Evolutionary conservation across 306 rosid species (phyloP).

Genomic region (Abrus pulchellus): DNA sequence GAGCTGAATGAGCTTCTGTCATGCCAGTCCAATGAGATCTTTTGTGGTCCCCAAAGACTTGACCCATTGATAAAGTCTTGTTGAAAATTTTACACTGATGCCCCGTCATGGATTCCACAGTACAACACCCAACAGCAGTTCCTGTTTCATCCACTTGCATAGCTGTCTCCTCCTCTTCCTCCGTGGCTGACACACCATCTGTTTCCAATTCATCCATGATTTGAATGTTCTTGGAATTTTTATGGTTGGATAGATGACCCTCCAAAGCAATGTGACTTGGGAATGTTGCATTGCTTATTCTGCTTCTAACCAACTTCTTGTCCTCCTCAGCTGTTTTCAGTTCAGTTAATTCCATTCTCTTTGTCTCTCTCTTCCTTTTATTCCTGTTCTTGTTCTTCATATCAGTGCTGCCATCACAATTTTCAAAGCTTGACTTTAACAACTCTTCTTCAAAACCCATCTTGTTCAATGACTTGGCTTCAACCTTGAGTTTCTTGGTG

Average conservation of each 20-base stretch:
- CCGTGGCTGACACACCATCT: neutral
- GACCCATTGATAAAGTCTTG: slow-evolving; percentile 38
- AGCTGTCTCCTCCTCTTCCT: neutral
- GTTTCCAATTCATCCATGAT: neutral
- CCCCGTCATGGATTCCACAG: neutral
- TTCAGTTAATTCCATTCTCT: slow-evolving; percentile 22
- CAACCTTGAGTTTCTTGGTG: neutral
- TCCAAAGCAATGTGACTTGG: slow-evolving; percentile 60
- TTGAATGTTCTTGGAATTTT: slow-evolving; percentile 38
- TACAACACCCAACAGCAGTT: neutral
- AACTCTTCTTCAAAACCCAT: neutral
- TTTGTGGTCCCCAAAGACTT: slow-evolving; percentile 52
- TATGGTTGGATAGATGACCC: slow-evolving; percentile 58
- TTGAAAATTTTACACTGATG: neutral
- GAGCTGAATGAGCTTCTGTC: slow-evolving; percentile 30
- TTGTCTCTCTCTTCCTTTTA: neutral
- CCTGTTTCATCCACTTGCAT: slow-evolving; percentile 2
- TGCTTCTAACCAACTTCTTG: slow-evolving; percentile 40
- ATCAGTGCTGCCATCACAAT: neutral
- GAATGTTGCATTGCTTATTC: slow-evolving; percentile 50
- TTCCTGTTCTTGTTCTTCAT: neutral
- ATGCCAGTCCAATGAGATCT: slow-evolving; percentile 36
- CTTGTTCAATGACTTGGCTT: neutral
- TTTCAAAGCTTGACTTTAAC: neutral
- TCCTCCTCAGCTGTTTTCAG: neutral